phyloP scores from a whole-genome alignment of 2,329 filamentous ascomycete species.

The Xylaria sp. region DNA sequence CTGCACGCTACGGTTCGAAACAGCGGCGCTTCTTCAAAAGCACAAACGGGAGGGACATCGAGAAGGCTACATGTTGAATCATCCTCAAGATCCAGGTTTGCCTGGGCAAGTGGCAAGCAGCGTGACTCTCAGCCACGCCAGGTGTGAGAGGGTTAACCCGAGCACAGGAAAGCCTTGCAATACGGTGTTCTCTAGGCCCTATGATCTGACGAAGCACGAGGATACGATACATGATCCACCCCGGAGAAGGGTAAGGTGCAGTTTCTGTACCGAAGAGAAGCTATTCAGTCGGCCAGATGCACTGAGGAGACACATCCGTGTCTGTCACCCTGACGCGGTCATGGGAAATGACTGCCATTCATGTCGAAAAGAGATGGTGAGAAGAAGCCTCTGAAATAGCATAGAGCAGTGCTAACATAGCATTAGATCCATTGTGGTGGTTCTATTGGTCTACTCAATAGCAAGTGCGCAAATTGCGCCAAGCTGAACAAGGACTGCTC shows the following conservation, averaged over 20 bases:
- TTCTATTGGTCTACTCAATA: too few relatives aligned
- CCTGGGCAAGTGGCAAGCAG: constrained; percentile 61
- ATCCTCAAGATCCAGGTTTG: constrained; percentile 46
- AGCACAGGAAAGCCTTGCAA: constrained; percentile 95
- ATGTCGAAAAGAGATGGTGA: background rate
- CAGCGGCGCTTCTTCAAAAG: constrained; percentile 86
- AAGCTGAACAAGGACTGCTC: too few relatives aligned
- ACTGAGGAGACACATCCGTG: constrained; percentile 90
- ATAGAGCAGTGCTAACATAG: background rate
- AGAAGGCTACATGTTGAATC: constrained; percentile 69
- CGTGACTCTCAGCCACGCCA: constrained; percentile 84
- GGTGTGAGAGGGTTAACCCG: constrained; percentile 92
- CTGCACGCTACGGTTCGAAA: constrained; percentile 88
- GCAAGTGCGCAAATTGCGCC: too few relatives aligned
- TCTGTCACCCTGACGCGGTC: constrained; percentile 73
- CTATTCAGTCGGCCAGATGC: constrained; percentile 96
- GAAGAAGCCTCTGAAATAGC: too few relatives aligned
- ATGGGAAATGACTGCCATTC: too few relatives aligned
- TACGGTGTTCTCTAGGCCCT: constrained; percentile 92
- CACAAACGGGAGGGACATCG: constrained; percentile 96
- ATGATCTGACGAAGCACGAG: constrained; percentile 95
- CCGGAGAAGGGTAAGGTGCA: constrained; percentile 94
- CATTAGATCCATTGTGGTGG: background rate
- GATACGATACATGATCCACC: constrained; percentile 96
- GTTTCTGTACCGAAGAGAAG: constrained; percentile 94